phyloP scores from a whole-genome alignment of 1,284 basidiomycete species.

The Ganoderma lucidum region DNA sequence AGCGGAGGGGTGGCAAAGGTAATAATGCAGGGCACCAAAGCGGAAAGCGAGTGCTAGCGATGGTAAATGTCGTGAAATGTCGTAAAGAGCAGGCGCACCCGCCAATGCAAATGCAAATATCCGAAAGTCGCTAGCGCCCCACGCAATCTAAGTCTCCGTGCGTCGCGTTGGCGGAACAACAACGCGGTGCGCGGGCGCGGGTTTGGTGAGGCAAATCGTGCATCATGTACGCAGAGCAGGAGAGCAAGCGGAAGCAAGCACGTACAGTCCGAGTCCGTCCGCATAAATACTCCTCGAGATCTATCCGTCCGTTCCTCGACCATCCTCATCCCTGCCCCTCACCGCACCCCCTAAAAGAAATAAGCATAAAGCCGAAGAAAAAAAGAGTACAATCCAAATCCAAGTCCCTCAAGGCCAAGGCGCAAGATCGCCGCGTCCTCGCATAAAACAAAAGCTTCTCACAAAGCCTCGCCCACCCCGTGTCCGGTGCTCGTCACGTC shows the following conservation, averaged over 20 bases:
- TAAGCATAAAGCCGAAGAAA: not conserved
- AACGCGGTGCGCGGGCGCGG: not conserved
- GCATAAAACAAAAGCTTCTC: slow-evolving; percentile 1
- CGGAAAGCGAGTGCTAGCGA: not conserved
- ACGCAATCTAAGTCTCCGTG: not conserved
- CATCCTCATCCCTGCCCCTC: not conserved
- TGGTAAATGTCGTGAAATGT: not conserved
- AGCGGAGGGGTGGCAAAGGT: not conserved
- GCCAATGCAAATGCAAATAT: not conserved
- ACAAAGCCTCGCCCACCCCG: slow-evolving; percentile 29
- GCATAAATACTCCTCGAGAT: slow-evolving; percentile 17
- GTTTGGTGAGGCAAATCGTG: not conserved
- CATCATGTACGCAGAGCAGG: not conserved
- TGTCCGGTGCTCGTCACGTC: slow-evolving; percentile 30
- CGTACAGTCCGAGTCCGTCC: slow-evolving; percentile 10
- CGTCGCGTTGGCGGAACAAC: not conserved
- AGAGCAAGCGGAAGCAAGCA: not conserved
- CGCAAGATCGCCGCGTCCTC: not conserved
- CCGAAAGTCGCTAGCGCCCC: too few relatives aligned
- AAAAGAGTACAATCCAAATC: not conserved
- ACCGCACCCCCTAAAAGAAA: not conserved
- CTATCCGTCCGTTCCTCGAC: not conserved
- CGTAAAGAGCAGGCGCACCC: not conserved
- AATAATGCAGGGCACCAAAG: not conserved
- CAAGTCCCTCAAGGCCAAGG: not conserved